Evolutionary conservation across 2,329 filamentous ascomycete species (phyloP), one percentile per base, ranked within the genome.

Genomic region (Aspergillus ruber): DNA sequence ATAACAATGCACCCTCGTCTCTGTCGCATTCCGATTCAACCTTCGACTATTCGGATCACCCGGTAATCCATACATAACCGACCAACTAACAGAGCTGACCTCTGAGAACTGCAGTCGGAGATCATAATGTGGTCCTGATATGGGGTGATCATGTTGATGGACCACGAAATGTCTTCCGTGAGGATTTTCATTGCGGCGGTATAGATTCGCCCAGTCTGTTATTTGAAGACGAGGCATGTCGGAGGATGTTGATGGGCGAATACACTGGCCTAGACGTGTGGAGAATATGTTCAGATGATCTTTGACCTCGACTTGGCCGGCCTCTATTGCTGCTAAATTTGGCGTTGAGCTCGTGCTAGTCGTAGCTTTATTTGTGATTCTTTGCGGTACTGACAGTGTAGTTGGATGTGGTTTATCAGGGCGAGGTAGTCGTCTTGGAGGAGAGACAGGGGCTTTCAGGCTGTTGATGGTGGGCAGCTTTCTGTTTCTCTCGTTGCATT

Each of bases 111-210:
- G 84, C 15, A 88, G 70, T 2, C 84, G 74, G 17, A 88, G 72
- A 63, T 88, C 85, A 69, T 88, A 86, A 60, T 85, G 81, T 1
- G 76, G 75, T 20, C 84, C 83, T 8, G 84, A 82, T 39, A 85
- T 63, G 1, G 84, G 85, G 60, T 88, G 84, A 58, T 86, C 83
- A 60, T 88, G 84, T 59, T 88, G 84, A 62, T 88, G 83, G 33
- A 88, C 75, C 44, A 88, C 79, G 58, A 87, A 88, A 61, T 84
- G 81, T 18, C 65, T 64, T 7, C 78, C 77, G 39, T 72, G 50
- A 0, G 61, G 47, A 48, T 74, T 65, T 43, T 71, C 62, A 52
- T 78, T 79, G 9, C 68, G 62, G n/a, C 58, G 56, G 56, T 80
- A 81, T 2, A 80, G 60, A 3, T 66, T 57, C 20, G 60, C 50